Percentiles rank a stretch among this genome's conserved stretches.
phyloP scores from a whole-genome alignment of 805 yeast species.

The Candida chilensis region DNA sequence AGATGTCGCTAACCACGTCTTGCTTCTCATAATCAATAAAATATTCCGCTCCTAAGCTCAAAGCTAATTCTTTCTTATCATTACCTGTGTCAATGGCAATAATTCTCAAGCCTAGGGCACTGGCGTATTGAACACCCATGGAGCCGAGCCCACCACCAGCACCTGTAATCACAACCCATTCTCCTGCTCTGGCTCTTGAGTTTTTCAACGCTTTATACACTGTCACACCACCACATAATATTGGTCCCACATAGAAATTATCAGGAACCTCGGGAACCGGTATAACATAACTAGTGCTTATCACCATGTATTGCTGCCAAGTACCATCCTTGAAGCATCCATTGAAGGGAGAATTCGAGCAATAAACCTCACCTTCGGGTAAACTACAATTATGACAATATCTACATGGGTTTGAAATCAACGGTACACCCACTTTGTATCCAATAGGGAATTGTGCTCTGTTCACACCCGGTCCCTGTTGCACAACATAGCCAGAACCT shows the following conservation, averaged over 20 bases:
- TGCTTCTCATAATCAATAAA: constrained; percentile 5
- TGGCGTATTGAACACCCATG: constrained; percentile 25
- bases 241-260: no score
- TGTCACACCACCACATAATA: constrained; percentile 16
- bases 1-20: constrained; percentile 1
- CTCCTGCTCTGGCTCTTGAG: constrained; percentile 19
- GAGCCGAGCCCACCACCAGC: constrained; percentile 32
- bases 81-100: constrained; percentile 25
- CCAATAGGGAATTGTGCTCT: constrained; percentile 8
- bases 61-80: constrained; percentile 11
- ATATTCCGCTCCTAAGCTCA: constrained; percentile 8
- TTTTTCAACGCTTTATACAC: constrained; percentile 29
- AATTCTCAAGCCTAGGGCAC: constrained; percentile 26
- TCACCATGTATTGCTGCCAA: constrained; percentile 61
- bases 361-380: constrained; percentile 35
- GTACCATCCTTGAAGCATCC: constrained; percentile 73
- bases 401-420: constrained; percentile 8
- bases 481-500: constrained; percentile 9
- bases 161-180: constrained; percentile 27
- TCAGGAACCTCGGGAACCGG: no score
- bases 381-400: constrained; percentile 9
- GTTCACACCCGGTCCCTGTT: constrained; percentile 4
- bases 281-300: no score
- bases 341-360: constrained; percentile 58
- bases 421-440: constrained; percentile 7